Conservation (phyloP, 2,329 filamentous ascomycete species). For the Calonectria pauciramosa region DNA sequence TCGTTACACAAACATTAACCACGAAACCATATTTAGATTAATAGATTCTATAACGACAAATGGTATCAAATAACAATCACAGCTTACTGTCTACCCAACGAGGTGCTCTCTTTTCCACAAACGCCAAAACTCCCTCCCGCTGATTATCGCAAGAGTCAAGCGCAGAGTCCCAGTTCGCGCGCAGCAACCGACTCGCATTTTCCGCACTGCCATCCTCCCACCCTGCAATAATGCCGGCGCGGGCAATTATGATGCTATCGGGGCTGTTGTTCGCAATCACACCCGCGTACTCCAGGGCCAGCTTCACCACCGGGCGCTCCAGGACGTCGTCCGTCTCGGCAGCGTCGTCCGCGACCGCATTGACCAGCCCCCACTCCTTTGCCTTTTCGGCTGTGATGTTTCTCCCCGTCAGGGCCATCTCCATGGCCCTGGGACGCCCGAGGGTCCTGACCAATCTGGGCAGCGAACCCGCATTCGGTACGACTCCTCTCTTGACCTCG, state of each 20-base stretch:
- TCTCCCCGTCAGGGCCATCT: slow-evolving; percentile 76
- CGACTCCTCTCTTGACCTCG: slow-evolving; percentile 79
- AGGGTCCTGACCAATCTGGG: slow-evolving; percentile 75
- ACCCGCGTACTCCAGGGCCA: slow-evolving; percentile 70
- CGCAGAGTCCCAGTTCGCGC: slow-evolving; percentile 64
- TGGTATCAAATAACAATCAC: slow-evolving; percentile 41
- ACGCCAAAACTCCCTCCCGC: slow-evolving; percentile 77
- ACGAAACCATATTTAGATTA: background rate
- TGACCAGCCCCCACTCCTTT: slow-evolving; percentile 75
- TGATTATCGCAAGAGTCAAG: slow-evolving; percentile 77
- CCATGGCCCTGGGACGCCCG: slow-evolving; percentile 76
- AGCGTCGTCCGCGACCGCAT: slow-evolving; percentile 65
- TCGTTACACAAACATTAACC: background rate
- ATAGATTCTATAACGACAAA: background rate
- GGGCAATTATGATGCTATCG: slow-evolving; percentile 77
- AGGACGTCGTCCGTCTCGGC: slow-evolving; percentile 46
- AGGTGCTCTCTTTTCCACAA: slow-evolving; percentile 79
- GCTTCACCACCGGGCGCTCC: slow-evolving; percentile 59
- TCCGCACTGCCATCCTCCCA: slow-evolving; percentile 77
- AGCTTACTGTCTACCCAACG: slow-evolving; percentile 73
- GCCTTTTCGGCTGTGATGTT: slow-evolving; percentile 70
- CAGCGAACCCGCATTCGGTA: slow-evolving; percentile 78
- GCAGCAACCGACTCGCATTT: slow-evolving; percentile 67
- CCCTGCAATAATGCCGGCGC: slow-evolving; percentile 76
- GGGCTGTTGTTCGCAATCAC: slow-evolving; percentile 76